phyloP scores from a whole-genome alignment of 2,329 filamentous ascomycete genomes.

The Diaporthe citrichinensis region DNA sequence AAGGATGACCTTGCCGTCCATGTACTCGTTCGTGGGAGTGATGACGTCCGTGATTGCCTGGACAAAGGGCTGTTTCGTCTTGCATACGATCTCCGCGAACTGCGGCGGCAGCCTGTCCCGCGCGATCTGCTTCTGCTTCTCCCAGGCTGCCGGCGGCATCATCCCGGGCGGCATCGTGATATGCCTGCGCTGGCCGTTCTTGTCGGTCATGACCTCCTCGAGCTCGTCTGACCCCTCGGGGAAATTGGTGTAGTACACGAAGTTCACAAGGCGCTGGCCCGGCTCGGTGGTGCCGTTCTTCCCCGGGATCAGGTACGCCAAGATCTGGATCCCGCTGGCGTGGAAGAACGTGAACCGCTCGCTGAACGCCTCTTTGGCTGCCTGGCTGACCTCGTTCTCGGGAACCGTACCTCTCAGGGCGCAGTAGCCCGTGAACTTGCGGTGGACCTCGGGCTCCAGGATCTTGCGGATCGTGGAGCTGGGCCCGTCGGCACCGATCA shows the following conservation, averaged over 20 bases:
- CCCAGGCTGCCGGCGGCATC: not conserved
- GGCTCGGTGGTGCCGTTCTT: slow-evolving; percentile 51
- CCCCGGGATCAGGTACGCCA: slow-evolving; percentile 58
- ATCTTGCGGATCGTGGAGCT: not conserved
- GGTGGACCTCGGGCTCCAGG: not conserved
- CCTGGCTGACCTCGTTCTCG: not conserved
- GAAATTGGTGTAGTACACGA: slow-evolving; percentile 61
- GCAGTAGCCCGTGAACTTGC: not conserved
- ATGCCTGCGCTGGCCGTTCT: not conserved
- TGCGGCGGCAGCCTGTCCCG: not conserved
- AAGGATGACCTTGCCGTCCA: slow-evolving; percentile 54
- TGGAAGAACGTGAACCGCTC: slow-evolving; percentile 44
- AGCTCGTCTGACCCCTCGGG: slow-evolving; percentile 46
- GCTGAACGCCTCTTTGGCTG: not conserved
- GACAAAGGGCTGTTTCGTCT: not conserved
- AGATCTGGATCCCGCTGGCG: slow-evolving; percentile 54
- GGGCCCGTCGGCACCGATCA: not conserved
- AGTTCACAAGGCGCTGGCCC: slow-evolving; percentile 59
- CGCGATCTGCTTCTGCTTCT: not conserved
- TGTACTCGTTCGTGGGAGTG: not conserved
- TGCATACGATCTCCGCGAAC: not conserved
- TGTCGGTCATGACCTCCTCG: slow-evolving; percentile 54
- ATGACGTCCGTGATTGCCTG: not conserved
- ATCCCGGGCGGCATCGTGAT: not conserved
- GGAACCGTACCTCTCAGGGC: not conserved